Evolutionary conservation across 1,284 basidiomycete genomes (phyloP), one percentile per base, ranked within the genome.

Genomic region (Phlebopus sp.): DNA sequence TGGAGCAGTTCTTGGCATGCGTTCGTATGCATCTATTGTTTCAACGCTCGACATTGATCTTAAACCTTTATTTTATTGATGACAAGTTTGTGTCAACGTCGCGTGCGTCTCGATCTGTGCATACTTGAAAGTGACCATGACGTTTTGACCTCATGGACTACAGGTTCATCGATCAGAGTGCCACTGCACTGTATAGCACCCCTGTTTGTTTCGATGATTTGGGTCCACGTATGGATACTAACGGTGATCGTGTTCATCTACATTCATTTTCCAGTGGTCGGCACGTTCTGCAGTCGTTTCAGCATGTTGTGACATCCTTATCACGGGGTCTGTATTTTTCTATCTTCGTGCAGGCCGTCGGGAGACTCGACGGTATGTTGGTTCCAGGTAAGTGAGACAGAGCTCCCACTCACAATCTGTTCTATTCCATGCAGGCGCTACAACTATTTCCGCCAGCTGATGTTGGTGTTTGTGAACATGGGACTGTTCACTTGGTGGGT

Each of bases 201-300:
- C 32, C 32, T 2, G 32, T 35, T 35, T 18, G 32, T 35, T 11
- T 35, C 32, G 5, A n/a, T n/a, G 8, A 15, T 2, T 35, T 35
- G 9, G 2, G 13, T 35, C 3, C 2, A n/a, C 8, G 8, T 35
- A 14, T 29, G 32, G 14, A 18, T 14, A 18, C 32, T 35, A 8
- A 35, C 32, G 8, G 8, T 4, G 32, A 18, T 35, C 13, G 17
- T n/a, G 13, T 15, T 5, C 11, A 34, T 34, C n/a, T n/a, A n/a
- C n/a, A n/a, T n/a, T n/a, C 14, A 5, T 11, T 35, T 18, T 15
- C 31, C 6, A 35, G 32, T 35, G 32, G 32, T n/a, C 32, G 2
- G n/a, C 32, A 8, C 32, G 32, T 35, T 35, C 32, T 6, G 71
- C 72, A 2, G 82, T 81, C 0, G 81, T 82, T 13, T 58, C 65